Evolutionary conservation across 179 eudicot genomes (phyloP), one percentile per base, ranked within the genome.

Genomic region (Spergularia azorica): DNA sequence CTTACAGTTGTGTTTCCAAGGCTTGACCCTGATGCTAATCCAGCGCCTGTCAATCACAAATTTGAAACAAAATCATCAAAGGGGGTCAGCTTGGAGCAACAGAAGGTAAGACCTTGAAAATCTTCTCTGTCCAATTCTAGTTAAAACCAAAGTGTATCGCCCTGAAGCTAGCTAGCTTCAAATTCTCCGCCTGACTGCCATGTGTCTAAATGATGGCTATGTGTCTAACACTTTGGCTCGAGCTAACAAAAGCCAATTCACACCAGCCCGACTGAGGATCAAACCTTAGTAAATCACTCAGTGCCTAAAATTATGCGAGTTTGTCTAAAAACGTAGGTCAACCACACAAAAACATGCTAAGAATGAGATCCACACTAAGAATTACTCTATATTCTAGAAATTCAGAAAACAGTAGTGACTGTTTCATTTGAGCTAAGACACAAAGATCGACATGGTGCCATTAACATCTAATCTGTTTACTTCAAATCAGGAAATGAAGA

Each of bases 21-120:
- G 89, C 98, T 95, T 80, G 96, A 87, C 70, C 97, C 97, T 60
- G 97, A 93, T 62, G 89, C 97, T 73, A 85, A 81, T 72, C 93
- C 92, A 83, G 91, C 90, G 75, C 95, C 97, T 95, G 79, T 60
- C 70, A 79, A 63, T 69, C 72, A 70, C 57, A 52, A 75, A 52
- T 64, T 61, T 9, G 46, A 26, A 26, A 26, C 32, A 26, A 26
- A 26, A 73, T 73, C 64, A 77, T 63, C 36, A 69, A 52, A 59
- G 48, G 17, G 15, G 50, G 50, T 20, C 48, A 61, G 2, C 52
- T 9, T 38, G 26, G 57, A 64, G 51, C 36, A 77, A 66, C 6
- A 48, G 20, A 41, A 9, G 21, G 21, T 13, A 76, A 16, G 3
- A 16, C 26, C 51, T 39, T n/a, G n/a, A 1, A 43, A 43, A 43